These are phyloP conservation scores for Vitis riparia DNA, from an alignment of 164 flowering plant species.

Conservation along the genomic window DNA sequence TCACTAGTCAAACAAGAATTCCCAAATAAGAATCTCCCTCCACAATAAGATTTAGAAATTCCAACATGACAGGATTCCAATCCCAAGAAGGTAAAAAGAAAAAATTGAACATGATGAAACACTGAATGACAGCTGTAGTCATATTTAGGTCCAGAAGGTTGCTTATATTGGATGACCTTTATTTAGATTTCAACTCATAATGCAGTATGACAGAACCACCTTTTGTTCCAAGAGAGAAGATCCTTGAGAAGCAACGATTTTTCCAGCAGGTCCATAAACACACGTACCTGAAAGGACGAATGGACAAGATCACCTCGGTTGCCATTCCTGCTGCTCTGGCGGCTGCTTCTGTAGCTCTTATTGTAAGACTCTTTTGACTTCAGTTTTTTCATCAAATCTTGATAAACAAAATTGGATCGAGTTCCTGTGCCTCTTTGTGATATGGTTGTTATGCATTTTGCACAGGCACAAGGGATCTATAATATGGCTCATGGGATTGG, in stretches of 20 bases:
- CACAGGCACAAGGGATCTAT: conserved; percentile 76
- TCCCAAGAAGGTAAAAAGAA: too few species aligned
- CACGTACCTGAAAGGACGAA: conserved; percentile 62
- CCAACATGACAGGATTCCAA: too few species aligned
- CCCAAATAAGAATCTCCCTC: too few species aligned
- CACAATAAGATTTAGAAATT: too few species aligned
- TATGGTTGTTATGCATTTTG: not conserved
- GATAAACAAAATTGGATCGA: too few species aligned
- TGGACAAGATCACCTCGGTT: conserved; percentile 75
- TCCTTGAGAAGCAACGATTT: conserved; percentile 56
- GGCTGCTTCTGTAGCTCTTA: conserved; percentile 31
- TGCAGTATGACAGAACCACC: conserved; percentile 57
- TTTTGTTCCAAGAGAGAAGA: conserved; percentile 60
- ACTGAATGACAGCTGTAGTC: not conserved
- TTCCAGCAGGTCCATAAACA: conserved; percentile 64
- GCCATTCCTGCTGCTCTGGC: conserved; percentile 73
- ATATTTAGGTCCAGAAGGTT: not conserved
- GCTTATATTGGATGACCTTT: not conserved
- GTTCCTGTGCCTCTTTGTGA: not conserved
- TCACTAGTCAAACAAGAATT: too few species aligned
- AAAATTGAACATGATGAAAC: not conserved
- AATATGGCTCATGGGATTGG: conserved; percentile 87
- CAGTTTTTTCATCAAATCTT: not conserved
- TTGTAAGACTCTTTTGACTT: conserved; percentile 41
- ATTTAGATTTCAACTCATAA: not conserved